Conservation (phyloP, 1,284 basidiomycete species). For the Cutaneotrichosporon sp. region DNA sequence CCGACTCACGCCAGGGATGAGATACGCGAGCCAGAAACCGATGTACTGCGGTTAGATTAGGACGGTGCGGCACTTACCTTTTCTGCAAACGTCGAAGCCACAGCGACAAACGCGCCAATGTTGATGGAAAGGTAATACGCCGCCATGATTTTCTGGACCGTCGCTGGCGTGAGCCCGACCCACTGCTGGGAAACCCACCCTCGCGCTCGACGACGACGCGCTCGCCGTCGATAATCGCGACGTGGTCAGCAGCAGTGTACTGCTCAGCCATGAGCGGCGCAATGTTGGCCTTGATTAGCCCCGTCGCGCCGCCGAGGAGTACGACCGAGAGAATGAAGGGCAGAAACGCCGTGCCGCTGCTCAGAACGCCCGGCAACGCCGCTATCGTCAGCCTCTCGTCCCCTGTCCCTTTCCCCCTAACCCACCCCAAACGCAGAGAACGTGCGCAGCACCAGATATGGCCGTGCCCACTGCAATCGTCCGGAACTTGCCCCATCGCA, state of each 20-base stretch:
- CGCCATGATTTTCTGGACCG: conserved; percentile 28
- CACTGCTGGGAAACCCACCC: conserved; percentile 34
- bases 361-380: conserved; percentile 42
- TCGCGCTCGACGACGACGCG: conserved; percentile 46
- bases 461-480: conserved; percentile 55
- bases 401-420: no score
- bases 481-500: conserved; percentile 65
- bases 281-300: conserved; percentile 42
- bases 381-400: neutral
- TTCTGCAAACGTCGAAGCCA: conserved; percentile 28
- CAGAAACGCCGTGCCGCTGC: conserved; percentile 9
- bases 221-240: conserved; percentile 32
- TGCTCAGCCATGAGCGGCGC: conserved; percentile 48
- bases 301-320: conserved; percentile 43
- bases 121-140: conserved; percentile 28
- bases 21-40: conserved; percentile 50
- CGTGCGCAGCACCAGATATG: conserved; percentile 38
- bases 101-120: conserved; percentile 23
- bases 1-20: conserved; percentile 47
- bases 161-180: conserved; percentile 12
- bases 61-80: conserved; percentile 6
- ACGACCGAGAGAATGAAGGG: conserved; percentile 46
- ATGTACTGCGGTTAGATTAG: conserved; percentile 20
- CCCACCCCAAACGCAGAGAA: conserved; percentile 35
- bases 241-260: conserved; percentile 33